Base-by-base conservation (phyloP, 2,329 filamentous ascomycete genomes). In the Colletotrichum graminicola region DNA sequence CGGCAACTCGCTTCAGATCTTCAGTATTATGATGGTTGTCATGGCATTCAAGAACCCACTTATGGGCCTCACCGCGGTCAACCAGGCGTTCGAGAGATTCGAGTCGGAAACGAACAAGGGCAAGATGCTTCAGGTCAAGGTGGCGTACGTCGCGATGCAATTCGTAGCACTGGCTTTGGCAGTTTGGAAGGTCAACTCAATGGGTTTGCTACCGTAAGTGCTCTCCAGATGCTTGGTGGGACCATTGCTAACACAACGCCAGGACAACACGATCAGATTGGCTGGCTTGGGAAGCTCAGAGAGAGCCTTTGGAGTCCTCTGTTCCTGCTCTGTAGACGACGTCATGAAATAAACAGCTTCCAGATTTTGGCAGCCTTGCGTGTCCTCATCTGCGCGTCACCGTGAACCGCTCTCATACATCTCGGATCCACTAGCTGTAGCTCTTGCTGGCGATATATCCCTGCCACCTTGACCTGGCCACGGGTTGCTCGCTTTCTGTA, bases 1-100 rank as follows among this genome's bases (percentile, higher is more conserved):
- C 41, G 96, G 96, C 78, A 99, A 98, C 84, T 94, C 94, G 73
- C 89, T 99, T 57, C 96, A 99, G 81, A 98, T 99, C 75, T 99
- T 99, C 86, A 97, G 93, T 83, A 98, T 99, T 83, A 98, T 98
- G 94, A 99, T 98, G 95, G 95, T 98, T 23, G 95, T 95, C 78
- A 98, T 98, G 93, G 91, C 97, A 56, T 99, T 99, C 88, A 98
- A 98, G 87, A 97, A 93, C 75, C 96, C 96, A 12, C 88, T 99
- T 72, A 90, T 94, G 82, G 96, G 95, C 43, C 84, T 98, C 56
- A 83, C 97, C 72, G 90, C 86, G 75, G 95, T 95, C 59, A 94
- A 96, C 79, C 89, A 91, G 78, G 93, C 93, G n/a, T 98, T 99
- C 81, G 90, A 94, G 79, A 92, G 92, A 73, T 97, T 97, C 82